phyloP scores from a whole-genome alignment of 1,139 yeast species.

The Kurtzmaniella natalensis region DNA sequence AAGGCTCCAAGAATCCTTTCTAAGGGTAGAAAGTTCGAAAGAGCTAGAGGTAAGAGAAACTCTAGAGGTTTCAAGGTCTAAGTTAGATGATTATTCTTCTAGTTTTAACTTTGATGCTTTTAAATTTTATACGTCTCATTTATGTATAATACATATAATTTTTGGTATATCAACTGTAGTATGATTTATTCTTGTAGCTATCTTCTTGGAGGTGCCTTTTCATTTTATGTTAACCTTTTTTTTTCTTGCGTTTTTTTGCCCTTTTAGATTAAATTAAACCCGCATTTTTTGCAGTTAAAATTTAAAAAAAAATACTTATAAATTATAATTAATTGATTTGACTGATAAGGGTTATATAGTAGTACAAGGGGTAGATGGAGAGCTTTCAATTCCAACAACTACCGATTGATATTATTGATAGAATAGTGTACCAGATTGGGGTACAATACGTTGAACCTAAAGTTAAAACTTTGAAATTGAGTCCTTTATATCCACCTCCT shows the following conservation, averaged over 20 bases:
- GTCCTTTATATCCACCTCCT: background rate
- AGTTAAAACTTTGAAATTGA: background rate
- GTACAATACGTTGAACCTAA: background rate
- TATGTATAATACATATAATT: slow-evolving; percentile 7
- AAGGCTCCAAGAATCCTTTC: slow-evolving; percentile 99
- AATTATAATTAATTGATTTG: too few relatives aligned
- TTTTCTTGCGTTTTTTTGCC: too few relatives aligned
- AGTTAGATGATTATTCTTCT: slow-evolving; percentile 27
- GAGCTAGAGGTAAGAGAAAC: slow-evolving; percentile 99
- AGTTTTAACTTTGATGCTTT: slow-evolving; percentile 2
- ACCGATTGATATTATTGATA: background rate
- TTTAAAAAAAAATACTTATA: too few relatives aligned
- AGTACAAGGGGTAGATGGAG: too few relatives aligned
- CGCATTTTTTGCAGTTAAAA: too few relatives aligned
- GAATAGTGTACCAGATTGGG: background rate
- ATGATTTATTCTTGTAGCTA: too few relatives aligned
- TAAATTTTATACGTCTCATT: slow-evolving; percentile 2
- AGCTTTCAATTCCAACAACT: background rate
- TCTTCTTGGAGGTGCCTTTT: too few relatives aligned
- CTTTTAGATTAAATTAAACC: too few relatives aligned
- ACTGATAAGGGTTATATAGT: too few relatives aligned
- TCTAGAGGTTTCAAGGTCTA: slow-evolving; percentile 99
- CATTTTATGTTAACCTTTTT: too few relatives aligned
- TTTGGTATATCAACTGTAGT: slow-evolving; percentile 5
- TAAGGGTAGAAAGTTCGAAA: slow-evolving; percentile 99